A percentile compares a stretch with the other conserved stretches of the same genome.
phyloP scores from a whole-genome alignment of 768 basidiomycete species.

The Kwoniella shandongensis region DNA sequence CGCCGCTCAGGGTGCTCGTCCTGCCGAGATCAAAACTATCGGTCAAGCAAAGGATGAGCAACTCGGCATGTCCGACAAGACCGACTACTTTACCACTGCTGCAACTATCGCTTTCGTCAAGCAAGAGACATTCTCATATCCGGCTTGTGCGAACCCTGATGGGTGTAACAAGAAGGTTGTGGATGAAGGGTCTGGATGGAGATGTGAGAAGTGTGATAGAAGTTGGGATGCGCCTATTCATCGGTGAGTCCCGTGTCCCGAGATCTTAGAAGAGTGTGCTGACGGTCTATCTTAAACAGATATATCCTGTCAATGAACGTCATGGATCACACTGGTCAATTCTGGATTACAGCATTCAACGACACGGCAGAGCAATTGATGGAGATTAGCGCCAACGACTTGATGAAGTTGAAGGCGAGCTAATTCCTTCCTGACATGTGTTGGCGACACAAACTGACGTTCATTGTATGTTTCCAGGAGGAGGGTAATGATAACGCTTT shows the following conservation, averaged over 20 bases:
- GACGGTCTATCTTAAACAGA: slow-evolving; percentile 37
- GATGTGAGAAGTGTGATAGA: slow-evolving; percentile 88
- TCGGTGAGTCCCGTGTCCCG: slow-evolving; percentile 60
- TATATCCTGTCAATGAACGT: slow-evolving; percentile 78
- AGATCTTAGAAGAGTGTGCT: slow-evolving; percentile 58
- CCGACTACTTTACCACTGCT: slow-evolving; percentile 74
- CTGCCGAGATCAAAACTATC: slow-evolving; percentile 70
- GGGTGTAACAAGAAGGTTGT: slow-evolving; percentile 88
- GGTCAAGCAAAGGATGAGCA: slow-evolving; percentile 75
- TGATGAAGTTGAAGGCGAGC: slow-evolving; percentile 69
- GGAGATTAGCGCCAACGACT: slow-evolving; percentile 73
- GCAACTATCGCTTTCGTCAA: slow-evolving; percentile 89
- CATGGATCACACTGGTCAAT: slow-evolving; percentile 83
- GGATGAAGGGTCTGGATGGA: slow-evolving; percentile 68
- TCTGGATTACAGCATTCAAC: slow-evolving; percentile 95
- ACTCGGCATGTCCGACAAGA: slow-evolving; percentile 71
- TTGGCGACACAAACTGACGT: neutral
- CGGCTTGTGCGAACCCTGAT: slow-evolving; percentile 72
- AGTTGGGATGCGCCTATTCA: slow-evolving; percentile 70
- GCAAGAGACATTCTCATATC: slow-evolving; percentile 71
- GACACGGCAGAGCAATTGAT: slow-evolving; percentile 78
- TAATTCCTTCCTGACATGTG: neutral
- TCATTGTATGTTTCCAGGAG: slow-evolving; percentile 53
- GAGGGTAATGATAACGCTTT: slow-evolving; percentile 64
- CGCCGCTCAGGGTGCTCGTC: slow-evolving; percentile 54